Percentiles rank a stretch among this genome's conserved stretches.
Evolutionary conservation across 441 rosid species (phyloP).

Genomic region (Eutrema salsugineum): DNA sequence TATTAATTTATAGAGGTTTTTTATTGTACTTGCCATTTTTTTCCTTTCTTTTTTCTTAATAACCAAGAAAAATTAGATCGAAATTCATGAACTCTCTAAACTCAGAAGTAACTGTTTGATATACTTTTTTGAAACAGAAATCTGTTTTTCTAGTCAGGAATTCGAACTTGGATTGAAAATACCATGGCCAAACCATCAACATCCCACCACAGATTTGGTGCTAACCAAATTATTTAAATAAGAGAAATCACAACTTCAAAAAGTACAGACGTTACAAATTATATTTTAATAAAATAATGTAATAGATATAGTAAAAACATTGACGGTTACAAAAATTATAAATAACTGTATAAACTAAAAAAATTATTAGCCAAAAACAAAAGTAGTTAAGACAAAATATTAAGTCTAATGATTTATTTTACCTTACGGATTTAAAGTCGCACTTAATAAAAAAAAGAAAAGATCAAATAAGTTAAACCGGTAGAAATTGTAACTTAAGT

Average conservation of each 20-base stretch:
- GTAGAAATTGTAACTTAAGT: not conserved
- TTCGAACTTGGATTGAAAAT: not conserved
- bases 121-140: not conserved
- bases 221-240: not conserved
- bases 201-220: not conserved
- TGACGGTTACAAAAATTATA: conserved; percentile 25
- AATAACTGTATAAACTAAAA: not conserved
- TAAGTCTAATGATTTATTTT: not conserved
- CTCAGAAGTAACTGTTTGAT: not conserved
- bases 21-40: too few species aligned
- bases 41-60: not conserved
- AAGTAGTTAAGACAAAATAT: not conserved
- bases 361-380: not conserved
- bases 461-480: not conserved
- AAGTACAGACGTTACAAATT: not conserved
- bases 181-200: not conserved
- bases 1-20: too few species aligned
- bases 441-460: not conserved
- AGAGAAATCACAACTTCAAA: not conserved
- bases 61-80: not conserved
- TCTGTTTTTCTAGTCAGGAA: too few species aligned
- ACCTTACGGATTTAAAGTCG: too few species aligned
- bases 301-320: not conserved
- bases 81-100: too few species aligned
- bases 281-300: not conserved